phyloP scores from a whole-genome alignment of 2,329 filamentous ascomycete species.

The Botrytis deweyae region DNA sequence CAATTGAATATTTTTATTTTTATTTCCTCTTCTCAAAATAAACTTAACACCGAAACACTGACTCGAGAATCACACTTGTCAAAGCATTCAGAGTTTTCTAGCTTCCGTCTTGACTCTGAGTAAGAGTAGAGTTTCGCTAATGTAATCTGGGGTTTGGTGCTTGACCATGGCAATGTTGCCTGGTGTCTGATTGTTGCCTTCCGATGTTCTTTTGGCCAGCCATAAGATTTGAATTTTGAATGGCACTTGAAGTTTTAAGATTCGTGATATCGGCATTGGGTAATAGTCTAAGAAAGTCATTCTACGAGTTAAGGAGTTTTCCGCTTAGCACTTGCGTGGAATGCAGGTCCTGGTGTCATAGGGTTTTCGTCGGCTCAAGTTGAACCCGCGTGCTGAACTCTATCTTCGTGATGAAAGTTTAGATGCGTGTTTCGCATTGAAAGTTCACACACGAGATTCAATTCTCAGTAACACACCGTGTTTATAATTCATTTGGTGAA shows the following conservation, averaged over 20 bases:
- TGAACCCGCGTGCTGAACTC: neutral
- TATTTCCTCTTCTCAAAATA: neutral
- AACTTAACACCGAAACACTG: neutral
- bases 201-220: neutral
- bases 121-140: neutral
- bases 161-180: neutral
- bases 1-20: neutral
- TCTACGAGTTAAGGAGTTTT: neutral
- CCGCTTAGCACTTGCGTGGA: neutral
- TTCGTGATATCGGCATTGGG: neutral
- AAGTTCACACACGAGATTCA: neutral
- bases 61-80: constrained; percentile 1
- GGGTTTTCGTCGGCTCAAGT: neutral
- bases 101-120: constrained; percentile 4
- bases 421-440: neutral
- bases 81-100: constrained; percentile 6
- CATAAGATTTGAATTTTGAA: neutral
- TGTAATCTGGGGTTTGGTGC: neutral
- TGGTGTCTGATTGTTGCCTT: neutral
- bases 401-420: neutral
- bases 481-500: neutral
- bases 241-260: neutral
- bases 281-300: neutral
- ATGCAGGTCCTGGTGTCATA: neutral
- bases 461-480: neutral